Base-by-base conservation (phyloP, 164 flowering plant species). In the Magnolia officinalis region DNA sequence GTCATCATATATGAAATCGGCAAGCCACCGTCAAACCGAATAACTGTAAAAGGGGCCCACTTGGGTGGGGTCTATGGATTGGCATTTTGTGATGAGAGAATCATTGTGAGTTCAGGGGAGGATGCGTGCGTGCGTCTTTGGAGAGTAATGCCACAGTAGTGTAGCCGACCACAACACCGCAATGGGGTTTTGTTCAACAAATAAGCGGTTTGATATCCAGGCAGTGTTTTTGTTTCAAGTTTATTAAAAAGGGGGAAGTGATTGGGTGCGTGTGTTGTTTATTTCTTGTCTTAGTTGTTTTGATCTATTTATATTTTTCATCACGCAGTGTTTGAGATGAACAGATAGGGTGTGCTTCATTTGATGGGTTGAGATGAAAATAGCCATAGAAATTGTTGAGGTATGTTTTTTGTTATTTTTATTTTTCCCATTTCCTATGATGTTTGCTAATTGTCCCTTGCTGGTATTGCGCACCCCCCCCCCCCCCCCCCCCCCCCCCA, bases 61-160 rank as follows among this genome's bases (percentile, higher is more conserved):
- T 76, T 96, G 77, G 99, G 99, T 75, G 99, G 99, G 61, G 98
- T 96, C 20, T 92, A 96, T 83, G 99, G 95, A 49, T 64, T 96
- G 71, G 91, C 86, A 50, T 96, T 94, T 75, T 82, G 84, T 65
- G 98, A 96, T 80, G 89, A 91, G 11, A 49, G 70, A 73, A 89
- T 72, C 74, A 78, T 96, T 49, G 91, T 88, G 55, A 94, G 96
- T 78, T 89, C 98, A 26, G 98, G 98, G 31, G 99, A 95, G 82
- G 99, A 95, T 89, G 99, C 98, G 37, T 95, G 90, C 82, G 83
- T 95, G 24, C 94, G 98, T 61, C 80, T 90, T 70, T 95, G 99
- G 98, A 88, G 61, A 78, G 16, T 91, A 76, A 79, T 82, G 16
- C 84, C 87, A 45, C 88, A 89, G 70, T 86, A 78, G 82, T 6